Evolutionary conservation across 495 filamentous ascomycete genomes (phyloP).

Genomic region (Neurospora sp.): DNA sequence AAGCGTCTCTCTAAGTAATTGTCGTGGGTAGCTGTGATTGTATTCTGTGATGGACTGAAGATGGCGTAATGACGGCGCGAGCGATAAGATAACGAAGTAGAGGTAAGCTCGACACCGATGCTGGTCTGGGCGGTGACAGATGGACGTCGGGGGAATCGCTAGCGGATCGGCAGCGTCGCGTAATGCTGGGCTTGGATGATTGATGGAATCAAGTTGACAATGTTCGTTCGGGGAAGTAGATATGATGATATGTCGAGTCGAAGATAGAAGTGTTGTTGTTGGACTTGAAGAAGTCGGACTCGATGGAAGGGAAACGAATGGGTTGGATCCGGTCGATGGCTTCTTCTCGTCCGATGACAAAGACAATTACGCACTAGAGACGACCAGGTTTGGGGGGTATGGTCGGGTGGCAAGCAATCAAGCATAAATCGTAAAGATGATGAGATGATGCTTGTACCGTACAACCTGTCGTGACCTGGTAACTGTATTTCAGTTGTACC

Average conservation of each 20-base stretch:
- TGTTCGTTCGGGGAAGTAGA: neutral
- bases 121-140: neutral
- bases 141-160: neutral
- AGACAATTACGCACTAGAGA: neutral
- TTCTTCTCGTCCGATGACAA: neutral
- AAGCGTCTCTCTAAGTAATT: neutral
- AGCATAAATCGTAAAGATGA: neutral
- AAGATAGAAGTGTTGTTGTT: neutral
- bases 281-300: neutral
- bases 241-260: neutral
- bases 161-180: neutral
- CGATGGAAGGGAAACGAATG: neutral
- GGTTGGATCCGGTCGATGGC: neutral
- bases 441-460: neutral
- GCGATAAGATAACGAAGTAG: neutral
- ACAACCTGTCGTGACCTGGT: neutral
- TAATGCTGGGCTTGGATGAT: neutral
- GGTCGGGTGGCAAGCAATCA: neutral
- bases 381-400: neutral
- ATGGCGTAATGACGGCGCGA: neutral
- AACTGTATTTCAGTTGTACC: neutral
- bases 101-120: neutral
- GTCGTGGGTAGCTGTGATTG: neutral
- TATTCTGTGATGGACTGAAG: neutral
- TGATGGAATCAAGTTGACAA: neutral